Base-by-base conservation (phyloP, 441 rosid species). In the Manihot esculenta region DNA sequence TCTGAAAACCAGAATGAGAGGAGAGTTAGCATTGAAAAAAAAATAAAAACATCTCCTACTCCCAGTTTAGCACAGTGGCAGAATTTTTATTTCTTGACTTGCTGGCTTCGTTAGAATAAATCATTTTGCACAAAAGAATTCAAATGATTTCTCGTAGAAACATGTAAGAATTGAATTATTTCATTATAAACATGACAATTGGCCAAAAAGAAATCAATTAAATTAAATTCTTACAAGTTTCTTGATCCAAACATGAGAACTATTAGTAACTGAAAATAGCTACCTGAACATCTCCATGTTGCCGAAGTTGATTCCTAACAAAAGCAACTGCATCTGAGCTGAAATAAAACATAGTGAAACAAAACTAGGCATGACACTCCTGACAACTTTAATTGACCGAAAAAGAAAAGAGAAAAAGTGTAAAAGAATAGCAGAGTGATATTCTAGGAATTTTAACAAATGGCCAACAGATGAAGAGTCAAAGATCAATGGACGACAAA, bases 281-380 rank as follows among this genome's bases (percentile, higher is more conserved):
- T 70, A 89, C 97, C 93, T 90, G 99, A 70, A 94, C 97, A 81
- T 94, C 85, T 79, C 99, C 97, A 81, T 94, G 99, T 74, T 89
- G 76, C 24, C 81, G 88, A 65, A 94, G 92, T 71, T 89, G 92
- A 75, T 85, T 85, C 72, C 99, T 84, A 23, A 92, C 96, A 27
- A 85, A 90, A 53, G 71, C 71, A 78, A 85, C 86, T 20, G 89
- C 95, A 33, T 90, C 99, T 30, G 88, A 84, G 80, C 99, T 94
- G 90, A 65, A 86, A 78, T n/a, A 54, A 42, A 71, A 56, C 23
- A 69, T 26, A 57, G 51, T 18, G 35, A 66, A 45, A 64, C 65
- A 57, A 10, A 56, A 55, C 69, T 65, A 64, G 62, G 44, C 26
- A 17, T 55, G 14, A 13, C 1, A 30, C 4, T n/a, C 41, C 44